phyloP scores from a whole-genome alignment of 2,329 filamentous ascomycete genomes.

The Fusarium multiceps region DNA sequence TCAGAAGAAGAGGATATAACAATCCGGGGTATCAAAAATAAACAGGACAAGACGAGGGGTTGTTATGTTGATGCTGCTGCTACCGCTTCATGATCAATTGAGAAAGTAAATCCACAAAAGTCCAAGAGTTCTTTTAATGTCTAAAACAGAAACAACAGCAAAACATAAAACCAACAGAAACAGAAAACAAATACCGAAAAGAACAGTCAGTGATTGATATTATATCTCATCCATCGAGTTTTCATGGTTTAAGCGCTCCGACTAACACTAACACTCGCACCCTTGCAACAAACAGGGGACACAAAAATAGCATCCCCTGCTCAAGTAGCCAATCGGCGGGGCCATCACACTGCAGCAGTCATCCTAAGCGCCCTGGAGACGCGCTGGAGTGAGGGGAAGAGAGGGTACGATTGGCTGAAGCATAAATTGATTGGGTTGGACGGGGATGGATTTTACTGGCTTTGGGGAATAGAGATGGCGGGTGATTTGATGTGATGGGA shows the following conservation, averaged over 20 bases:
- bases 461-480: constrained; percentile 3
- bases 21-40: constrained; percentile 31
- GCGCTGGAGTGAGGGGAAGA: constrained; percentile 35
- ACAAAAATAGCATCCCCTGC: constrained; percentile 36
- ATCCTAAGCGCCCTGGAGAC: constrained; percentile 39
- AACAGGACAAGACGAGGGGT: background rate
- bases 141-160: constrained; percentile 10
- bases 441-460: constrained; percentile 26
- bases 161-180: constrained; percentile 7
- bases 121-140: background rate
- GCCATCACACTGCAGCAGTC: constrained; percentile 49
- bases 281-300: background rate
- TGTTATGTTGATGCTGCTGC: constrained; percentile 14
- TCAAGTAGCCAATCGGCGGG: constrained; percentile 44
- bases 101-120: background rate
- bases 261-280: constrained; percentile 20
- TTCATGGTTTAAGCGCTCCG: constrained; percentile 35
- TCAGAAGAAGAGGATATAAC: constrained; percentile 40
- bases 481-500: constrained; percentile 34
- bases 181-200: background rate
- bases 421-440: constrained; percentile 14
- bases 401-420: constrained; percentile 11
- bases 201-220: constrained; percentile 17
- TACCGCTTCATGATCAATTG: constrained; percentile 46
- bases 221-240: constrained; percentile 21